Evolutionary conservation across 75 land plant species (phyloP).

Genomic region (Azolla pinnata): DNA sequence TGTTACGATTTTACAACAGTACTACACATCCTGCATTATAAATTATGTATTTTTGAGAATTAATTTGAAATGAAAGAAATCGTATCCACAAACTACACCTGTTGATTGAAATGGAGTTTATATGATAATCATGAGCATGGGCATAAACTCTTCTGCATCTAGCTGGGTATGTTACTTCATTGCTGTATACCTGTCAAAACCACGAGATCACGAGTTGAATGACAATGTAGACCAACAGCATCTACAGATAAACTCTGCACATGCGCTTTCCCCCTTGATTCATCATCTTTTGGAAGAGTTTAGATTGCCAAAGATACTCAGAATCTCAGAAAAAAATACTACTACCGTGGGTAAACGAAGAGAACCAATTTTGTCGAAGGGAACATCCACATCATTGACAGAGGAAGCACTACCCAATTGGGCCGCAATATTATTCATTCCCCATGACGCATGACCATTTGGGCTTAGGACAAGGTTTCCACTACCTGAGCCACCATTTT

Average conservation of each 20-base stretch:
- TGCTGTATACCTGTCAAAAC: slow-evolving; percentile 21
- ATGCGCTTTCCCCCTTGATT: too few species aligned
- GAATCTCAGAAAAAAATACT: slow-evolving; percentile 18
- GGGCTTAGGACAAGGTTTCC: slow-evolving; percentile 29
- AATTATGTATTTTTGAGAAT: background rate
- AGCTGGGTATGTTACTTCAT: slow-evolving; percentile 22
- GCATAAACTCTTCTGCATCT: slow-evolving; percentile 54
- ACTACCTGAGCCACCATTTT: slow-evolving; percentile 43
- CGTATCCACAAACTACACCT: slow-evolving; percentile 9
- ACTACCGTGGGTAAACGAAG: slow-evolving; percentile 43
- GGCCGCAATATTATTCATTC: slow-evolving; percentile 28
- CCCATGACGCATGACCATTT: slow-evolving; percentile 17
- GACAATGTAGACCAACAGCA: background rate
- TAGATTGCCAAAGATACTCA: too few species aligned
- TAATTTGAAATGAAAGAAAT: background rate
- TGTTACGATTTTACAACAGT: too few species aligned
- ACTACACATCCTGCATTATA: background rate
- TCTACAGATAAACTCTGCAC: background rate
- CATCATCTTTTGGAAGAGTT: too few species aligned
- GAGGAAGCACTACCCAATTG: slow-evolving; percentile 18
- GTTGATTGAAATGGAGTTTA: slow-evolving; percentile 57
- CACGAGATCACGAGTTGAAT: too few species aligned
- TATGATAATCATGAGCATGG: slow-evolving; percentile 57
- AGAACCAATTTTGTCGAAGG: slow-evolving; percentile 27
- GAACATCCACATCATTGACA: slow-evolving; percentile 15